phyloP scores from a whole-genome alignment of 2,329 filamentous ascomycete species.

The Botrytis fabae region DNA sequence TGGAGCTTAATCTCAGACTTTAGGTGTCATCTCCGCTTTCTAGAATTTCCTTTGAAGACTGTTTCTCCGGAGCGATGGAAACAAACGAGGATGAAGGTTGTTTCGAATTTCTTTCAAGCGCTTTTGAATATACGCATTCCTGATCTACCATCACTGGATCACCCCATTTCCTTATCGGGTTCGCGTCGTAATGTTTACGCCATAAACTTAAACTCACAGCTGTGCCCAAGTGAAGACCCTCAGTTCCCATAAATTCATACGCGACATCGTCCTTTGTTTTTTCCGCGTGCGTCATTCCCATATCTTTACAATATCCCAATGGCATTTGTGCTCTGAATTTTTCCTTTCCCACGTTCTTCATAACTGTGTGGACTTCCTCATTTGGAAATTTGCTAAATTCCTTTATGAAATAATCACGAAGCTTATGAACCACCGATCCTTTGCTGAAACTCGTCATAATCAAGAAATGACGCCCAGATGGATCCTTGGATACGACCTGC shows the following conservation, averaged over 20 bases:
- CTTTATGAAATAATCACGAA: not conserved
- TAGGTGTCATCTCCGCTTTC: not conserved
- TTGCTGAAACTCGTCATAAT: not conserved
- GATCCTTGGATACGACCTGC: not conserved
- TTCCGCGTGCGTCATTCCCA: not conserved
- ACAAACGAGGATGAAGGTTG: constrained; percentile 2
- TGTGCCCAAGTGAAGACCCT: not conserved
- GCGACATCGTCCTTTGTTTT: not conserved
- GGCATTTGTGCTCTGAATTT: not conserved
- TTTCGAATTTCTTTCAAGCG: not conserved
- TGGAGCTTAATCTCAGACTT: not conserved
- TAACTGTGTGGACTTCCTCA: not conserved
- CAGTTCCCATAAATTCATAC: not conserved
- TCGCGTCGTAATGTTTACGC: not conserved
- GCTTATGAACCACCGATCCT: not conserved
- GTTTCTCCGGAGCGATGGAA: not conserved
- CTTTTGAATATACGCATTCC: not conserved
- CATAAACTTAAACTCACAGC: constrained; percentile 3
- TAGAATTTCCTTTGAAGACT: not conserved
- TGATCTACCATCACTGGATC: not conserved
- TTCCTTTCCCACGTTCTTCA: not conserved
- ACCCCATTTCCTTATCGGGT: not conserved
- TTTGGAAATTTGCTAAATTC: not conserved
- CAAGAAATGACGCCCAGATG: not conserved
- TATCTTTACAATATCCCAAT: not conserved